Evolutionary conservation across 225 moss, liverwort and hornwort species (phyloP).

Genomic region (Antitrichia curtipendula): DNA sequence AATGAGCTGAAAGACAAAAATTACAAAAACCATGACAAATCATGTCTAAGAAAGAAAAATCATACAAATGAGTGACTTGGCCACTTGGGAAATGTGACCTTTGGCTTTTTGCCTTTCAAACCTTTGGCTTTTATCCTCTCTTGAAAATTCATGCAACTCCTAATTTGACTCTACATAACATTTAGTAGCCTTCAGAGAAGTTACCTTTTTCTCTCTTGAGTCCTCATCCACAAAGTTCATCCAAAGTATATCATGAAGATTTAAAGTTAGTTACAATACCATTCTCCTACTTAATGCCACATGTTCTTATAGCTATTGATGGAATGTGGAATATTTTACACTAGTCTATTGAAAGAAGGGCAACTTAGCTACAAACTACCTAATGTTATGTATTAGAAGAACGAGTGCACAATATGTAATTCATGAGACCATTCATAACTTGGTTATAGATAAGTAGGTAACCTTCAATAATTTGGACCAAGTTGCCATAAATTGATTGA

Average conservation of each 20-base stretch:
- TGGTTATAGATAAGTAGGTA: not conserved
- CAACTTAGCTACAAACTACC: no score
- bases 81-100: not conserved
- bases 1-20: not conserved
- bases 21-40: not conserved
- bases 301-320: no score
- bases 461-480: not conserved
- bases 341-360: no score
- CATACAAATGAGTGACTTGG: not conserved
- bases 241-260: not conserved
- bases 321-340: no score
- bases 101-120: no score
- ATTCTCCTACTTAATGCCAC: not conserved
- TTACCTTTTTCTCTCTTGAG: rapidly evolving
- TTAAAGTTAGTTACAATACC: not conserved
- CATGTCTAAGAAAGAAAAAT: not conserved
- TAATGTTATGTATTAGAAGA: not conserved
- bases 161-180: not conserved
- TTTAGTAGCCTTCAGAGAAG: not conserved
- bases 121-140: not conserved
- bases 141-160: not conserved
- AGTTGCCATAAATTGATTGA: not conserved
- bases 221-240: not conserved
- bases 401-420: not conserved
- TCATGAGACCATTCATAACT: not conserved